Conservation (phyloP, 2,329 filamentous ascomycete species). For the Colletotrichum sp. region DNA sequence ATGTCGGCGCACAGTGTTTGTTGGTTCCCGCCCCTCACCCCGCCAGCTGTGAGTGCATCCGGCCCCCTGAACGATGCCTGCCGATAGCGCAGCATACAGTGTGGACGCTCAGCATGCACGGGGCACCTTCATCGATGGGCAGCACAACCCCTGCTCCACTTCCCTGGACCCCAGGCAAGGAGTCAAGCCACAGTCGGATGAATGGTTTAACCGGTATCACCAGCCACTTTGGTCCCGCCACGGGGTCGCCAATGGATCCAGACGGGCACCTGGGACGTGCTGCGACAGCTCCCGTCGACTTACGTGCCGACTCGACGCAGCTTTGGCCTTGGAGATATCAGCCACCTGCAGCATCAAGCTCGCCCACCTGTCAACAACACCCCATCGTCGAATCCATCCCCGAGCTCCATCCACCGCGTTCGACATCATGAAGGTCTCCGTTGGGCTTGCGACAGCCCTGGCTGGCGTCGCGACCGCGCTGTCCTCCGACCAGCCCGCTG, state of each 20-base stretch:
- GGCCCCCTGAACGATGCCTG: neutral
- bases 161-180: neutral
- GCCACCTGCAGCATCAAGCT: conserved; percentile 14
- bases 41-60: neutral
- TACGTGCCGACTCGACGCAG: conserved; percentile 13
- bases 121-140: neutral
- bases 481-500: conserved; percentile 42
- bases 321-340: conserved; percentile 17
- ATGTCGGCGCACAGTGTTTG: conserved; percentile 2
- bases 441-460: conserved; percentile 43
- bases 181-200: neutral
- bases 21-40: neutral
- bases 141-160: neutral
- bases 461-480: conserved; percentile 41
- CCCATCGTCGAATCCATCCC: neutral
- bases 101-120: neutral
- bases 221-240: neutral
- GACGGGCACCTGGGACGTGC: neutral
- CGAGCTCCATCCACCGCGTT: neutral
- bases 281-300: neutral
- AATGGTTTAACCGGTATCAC: neutral
- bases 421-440: conserved; percentile 46
- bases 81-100: neutral
- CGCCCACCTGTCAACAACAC: neutral
- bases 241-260: neutral